These are phyloP conservation scores for Arachnopeziza araneosa DNA, from an alignment of 2,329 filamentous ascomycete species.

Conservation along the genomic window DNA sequence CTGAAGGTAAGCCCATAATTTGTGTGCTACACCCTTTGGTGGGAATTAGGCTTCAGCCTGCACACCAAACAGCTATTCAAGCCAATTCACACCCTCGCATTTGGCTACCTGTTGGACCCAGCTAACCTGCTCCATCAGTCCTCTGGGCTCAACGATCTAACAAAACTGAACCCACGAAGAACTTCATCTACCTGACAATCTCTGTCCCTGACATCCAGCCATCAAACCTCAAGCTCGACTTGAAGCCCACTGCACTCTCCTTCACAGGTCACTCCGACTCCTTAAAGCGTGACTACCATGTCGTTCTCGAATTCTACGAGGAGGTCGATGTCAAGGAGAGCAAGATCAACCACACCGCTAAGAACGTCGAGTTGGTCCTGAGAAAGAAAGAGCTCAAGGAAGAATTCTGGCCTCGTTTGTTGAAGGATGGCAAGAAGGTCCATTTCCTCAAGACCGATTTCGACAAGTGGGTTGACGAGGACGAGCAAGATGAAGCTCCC, in stretches of 20 bases:
- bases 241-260: conserved; percentile 69
- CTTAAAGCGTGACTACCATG: conserved; percentile 80
- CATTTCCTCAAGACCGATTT: conserved; percentile 99
- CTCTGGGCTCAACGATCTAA: conserved; percentile 98
- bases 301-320: conserved; percentile 81
- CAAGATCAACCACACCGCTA: conserved; percentile 82
- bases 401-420: conserved; percentile 91
- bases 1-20: too few species aligned
- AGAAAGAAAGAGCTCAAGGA: conserved; percentile 95
- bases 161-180: conserved; percentile 71
- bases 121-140: conserved; percentile 47
- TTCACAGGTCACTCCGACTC: conserved; percentile 80
- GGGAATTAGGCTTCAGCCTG: not conserved
- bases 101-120: not conserved
- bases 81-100: not conserved
- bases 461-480: conserved; percentile 58
- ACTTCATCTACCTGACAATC: conserved; percentile 93
- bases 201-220: conserved; percentile 77
- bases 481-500: conserved; percentile 87
- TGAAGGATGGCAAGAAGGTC: conserved; percentile 83
- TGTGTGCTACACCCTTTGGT: too few species aligned
- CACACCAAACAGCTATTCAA: not conserved
- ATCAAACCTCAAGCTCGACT: conserved; percentile 71
- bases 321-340: conserved; percentile 83
- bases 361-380: conserved; percentile 85